A percentile compares a stretch with the other conserved stretches of the same genome.
These are phyloP conservation scores for Aurantiochytrium sp. DNA, from an alignment of 108 stramenopile species.

Conservation along the genomic window DNA sequence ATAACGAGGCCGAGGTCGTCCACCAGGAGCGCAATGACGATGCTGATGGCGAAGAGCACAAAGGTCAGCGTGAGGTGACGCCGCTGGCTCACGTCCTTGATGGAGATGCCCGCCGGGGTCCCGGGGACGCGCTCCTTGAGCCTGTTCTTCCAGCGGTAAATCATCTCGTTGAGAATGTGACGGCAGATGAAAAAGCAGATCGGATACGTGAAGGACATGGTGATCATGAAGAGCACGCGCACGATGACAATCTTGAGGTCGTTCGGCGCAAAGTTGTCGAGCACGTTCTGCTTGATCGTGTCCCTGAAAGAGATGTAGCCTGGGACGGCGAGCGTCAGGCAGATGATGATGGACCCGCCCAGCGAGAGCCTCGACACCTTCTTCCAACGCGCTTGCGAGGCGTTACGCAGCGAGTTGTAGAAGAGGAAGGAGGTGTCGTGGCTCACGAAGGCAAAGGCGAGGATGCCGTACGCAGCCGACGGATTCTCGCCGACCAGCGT, in stretches of 20 bases:
- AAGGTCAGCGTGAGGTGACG: not conserved
- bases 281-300: not conserved
- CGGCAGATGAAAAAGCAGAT: constrained; percentile 32
- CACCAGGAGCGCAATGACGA: not conserved
- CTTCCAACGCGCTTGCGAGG: constrained; percentile 14
- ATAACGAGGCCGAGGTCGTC: constrained; percentile 15
- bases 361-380: not conserved
- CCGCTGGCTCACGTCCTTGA: not conserved
- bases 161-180: constrained; percentile 22
- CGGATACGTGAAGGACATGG: constrained; percentile 26
- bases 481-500: constrained; percentile 5
- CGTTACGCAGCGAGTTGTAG: constrained; percentile 11
- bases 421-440: constrained; percentile 22
- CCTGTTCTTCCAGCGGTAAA: not conserved
- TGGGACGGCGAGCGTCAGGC: not conserved
- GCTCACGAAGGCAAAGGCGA: constrained; percentile 20
- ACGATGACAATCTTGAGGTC: constrained; percentile 16
- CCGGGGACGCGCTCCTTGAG: not conserved
- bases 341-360: not conserved
- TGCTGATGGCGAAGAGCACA: not conserved
- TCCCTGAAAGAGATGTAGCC: not conserved
- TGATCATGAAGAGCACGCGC: constrained; percentile 25
- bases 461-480: not conserved
- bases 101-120: constrained; percentile 3
- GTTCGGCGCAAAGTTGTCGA: constrained; percentile 13